Percentiles rank a stretch among this genome's conserved stretches.
Evolutionary conservation across 495 filamentous ascomycete genomes (phyloP).

Genomic region (Penicillium roqueforti): DNA sequence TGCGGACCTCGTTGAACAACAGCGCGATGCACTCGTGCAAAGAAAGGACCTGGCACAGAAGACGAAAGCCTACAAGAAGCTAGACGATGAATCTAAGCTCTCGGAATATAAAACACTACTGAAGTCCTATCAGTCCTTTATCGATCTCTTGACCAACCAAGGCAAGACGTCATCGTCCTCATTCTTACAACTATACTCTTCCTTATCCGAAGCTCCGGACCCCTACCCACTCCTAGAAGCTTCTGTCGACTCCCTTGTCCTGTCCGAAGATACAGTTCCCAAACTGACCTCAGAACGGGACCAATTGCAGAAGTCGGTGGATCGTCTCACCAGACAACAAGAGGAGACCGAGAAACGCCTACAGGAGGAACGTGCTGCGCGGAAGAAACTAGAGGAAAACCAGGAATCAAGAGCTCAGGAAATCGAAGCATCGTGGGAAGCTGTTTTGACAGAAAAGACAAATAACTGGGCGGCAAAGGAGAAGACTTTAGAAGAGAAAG

Average conservation of each 20-base stretch:
- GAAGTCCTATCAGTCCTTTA: slow-evolving; percentile 96
- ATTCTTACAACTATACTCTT: slow-evolving; percentile 88
- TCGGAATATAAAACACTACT: slow-evolving; percentile 82
- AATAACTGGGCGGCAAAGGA: slow-evolving; percentile 97
- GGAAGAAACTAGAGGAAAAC: slow-evolving; percentile 70
- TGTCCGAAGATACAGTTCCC: slow-evolving; percentile 85
- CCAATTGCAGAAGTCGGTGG: slow-evolving; percentile 74
- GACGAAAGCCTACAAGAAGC: slow-evolving; percentile 95
- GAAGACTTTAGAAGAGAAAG: slow-evolving; percentile 83
- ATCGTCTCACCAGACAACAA: slow-evolving; percentile 81
- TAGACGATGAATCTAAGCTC: slow-evolving; percentile 86
- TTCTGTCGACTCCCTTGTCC: slow-evolving; percentile 85
- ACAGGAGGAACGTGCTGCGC: slow-evolving; percentile 65
- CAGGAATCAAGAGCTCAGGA: slow-evolving; percentile 77
- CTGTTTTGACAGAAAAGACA: slow-evolving; percentile 89
- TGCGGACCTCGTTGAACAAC: slow-evolving; percentile 86
- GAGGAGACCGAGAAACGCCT: slow-evolving; percentile 77
- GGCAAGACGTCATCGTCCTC: slow-evolving; percentile 87
- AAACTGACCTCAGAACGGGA: slow-evolving; percentile 83
- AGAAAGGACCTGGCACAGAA: slow-evolving; percentile 96
- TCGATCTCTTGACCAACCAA: slow-evolving; percentile 91
- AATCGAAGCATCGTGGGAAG: slow-evolving; percentile 83
- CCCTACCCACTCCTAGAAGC: slow-evolving; percentile 96
- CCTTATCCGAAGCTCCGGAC: slow-evolving; percentile 91
- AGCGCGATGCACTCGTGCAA: slow-evolving; percentile 87